These are phyloP conservation scores for Kregervanrija pseudodelftensis DNA, from an alignment of 805 yeast species.

Conservation along the genomic window DNA sequence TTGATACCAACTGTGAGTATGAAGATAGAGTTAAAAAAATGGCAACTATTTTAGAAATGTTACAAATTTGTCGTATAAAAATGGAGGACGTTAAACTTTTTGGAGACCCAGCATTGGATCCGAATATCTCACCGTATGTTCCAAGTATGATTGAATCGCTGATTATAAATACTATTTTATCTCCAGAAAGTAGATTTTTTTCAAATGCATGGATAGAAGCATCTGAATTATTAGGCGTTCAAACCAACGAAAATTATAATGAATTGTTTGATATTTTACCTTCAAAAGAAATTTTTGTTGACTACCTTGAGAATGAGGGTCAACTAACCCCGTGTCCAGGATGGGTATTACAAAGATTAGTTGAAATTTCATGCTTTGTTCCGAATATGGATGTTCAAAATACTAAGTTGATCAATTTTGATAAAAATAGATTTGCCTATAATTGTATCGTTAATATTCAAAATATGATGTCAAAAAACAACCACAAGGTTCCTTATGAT, in stretches of 20 bases:
- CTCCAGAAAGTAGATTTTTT: conserved; percentile 74
- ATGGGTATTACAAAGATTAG: conserved; percentile 76
- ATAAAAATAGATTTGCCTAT: conserved; percentile 67
- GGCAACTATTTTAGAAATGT: conserved; percentile 57
- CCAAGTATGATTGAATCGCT: conserved; percentile 87
- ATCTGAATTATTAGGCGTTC: conserved; percentile 22
- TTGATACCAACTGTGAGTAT: conserved; percentile 50
- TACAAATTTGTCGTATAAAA: conserved; percentile 58
- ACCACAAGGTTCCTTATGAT: conserved; percentile 19
- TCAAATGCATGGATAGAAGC: conserved; percentile 66
- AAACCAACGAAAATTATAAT: background rate
- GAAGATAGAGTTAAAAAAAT: conserved; percentile 62
- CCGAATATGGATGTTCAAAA: conserved; percentile 71
- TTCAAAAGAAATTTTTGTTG: conserved; percentile 19
- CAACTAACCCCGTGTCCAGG: conserved; percentile 81
- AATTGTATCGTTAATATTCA: conserved; percentile 51
- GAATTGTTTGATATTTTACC: conserved; percentile 20
- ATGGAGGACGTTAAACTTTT: conserved; percentile 53
- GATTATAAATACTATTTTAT: conserved; percentile 59
- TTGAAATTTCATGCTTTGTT: conserved; percentile 68
- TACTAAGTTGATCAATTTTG: conserved; percentile 69
- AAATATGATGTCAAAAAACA: conserved; percentile 34
- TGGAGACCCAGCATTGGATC: conserved; percentile 11
- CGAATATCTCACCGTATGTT: conserved; percentile 42
- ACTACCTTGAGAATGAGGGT: conserved; percentile 11